Percentiles rank a stretch among this genome's conserved stretches.
Conservation (phyloP, 495 filamentous ascomycete genomes). For the Aspergillus sclerotioniger region DNA sequence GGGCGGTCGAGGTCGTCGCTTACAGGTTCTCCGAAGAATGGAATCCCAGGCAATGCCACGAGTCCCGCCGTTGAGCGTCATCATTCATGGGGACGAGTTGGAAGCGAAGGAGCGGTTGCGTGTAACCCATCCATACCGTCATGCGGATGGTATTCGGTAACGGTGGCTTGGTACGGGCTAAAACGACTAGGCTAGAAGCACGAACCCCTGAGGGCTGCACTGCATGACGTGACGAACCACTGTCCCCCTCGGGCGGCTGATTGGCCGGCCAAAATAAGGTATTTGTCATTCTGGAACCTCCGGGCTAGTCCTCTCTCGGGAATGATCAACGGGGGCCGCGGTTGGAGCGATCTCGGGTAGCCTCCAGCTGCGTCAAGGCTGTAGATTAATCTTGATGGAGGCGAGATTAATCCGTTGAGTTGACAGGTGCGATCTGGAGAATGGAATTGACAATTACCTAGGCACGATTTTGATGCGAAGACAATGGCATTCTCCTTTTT, state of each 20-base stretch:
- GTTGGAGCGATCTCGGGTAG: too few relatives aligned
- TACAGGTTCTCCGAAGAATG: too few relatives aligned
- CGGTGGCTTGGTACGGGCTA: not conserved
- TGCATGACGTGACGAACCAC: constrained; percentile 26
- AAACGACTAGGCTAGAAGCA: constrained; percentile 21
- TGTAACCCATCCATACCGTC: constrained; percentile 7
- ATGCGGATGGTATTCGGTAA: not conserved
- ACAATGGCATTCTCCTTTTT: not conserved
- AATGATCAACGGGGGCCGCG: constrained; percentile 36
- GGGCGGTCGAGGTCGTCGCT: too few relatives aligned
- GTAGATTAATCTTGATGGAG: constrained; percentile 3
- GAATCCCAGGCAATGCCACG: too few relatives aligned
- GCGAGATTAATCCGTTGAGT: constrained; percentile 12
- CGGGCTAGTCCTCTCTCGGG: constrained; percentile 17
- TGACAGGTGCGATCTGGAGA: constrained; percentile 18
- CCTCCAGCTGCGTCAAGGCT: not conserved
- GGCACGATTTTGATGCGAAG: not conserved
- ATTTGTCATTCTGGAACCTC: constrained; percentile 40
- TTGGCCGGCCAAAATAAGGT: constrained; percentile 27
- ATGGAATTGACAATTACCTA: constrained; percentile 6
- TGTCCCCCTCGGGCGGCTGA: constrained; percentile 7
- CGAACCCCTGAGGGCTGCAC: constrained; percentile 17
- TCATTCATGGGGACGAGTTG: too few relatives aligned
- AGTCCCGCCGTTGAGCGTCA: too few relatives aligned
- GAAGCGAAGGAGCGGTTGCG: constrained; percentile 4